A percentile compares a stretch with the other conserved stretches of the same genome.
phyloP scores from a whole-genome alignment of 129 eudicot species.

The Pittosporum tobira region DNA sequence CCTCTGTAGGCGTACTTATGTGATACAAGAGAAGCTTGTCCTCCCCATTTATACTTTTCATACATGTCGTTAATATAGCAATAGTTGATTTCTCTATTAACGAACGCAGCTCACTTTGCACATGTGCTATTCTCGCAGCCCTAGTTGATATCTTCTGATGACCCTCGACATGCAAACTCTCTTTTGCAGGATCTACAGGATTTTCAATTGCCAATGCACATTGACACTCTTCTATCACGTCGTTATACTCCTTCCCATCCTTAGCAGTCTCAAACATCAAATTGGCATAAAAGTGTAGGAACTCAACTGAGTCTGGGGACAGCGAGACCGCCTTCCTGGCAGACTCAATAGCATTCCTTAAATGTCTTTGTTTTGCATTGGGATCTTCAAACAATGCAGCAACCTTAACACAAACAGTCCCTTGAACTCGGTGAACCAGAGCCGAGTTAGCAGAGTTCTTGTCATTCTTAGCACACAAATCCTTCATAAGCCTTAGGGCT shows the following conservation, averaged over 20 bases:
- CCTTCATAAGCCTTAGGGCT: slow-evolving; percentile 27
- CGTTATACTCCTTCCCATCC: slow-evolving; percentile 59
- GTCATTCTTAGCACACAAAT: slow-evolving; percentile 10
- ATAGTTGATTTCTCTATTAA: slow-evolving; percentile 66
- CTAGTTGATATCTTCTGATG: slow-evolving; percentile 40
- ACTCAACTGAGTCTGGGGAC: slow-evolving; percentile 59
- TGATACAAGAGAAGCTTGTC: slow-evolving; percentile 91
- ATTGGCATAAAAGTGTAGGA: slow-evolving; percentile 54
- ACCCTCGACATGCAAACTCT: slow-evolving; percentile 67
- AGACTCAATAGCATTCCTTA: slow-evolving; percentile 44
- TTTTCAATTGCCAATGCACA: slow-evolving; percentile 49
- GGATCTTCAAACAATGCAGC: slow-evolving; percentile 42
- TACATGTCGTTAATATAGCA: slow-evolving; percentile 75
- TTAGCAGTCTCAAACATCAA: slow-evolving; percentile 49
- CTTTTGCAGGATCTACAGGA: slow-evolving; percentile 78
- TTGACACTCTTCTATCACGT: slow-evolving; percentile 59
- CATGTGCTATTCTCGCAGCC: slow-evolving; percentile 48
- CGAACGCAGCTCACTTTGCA: slow-evolving; percentile 54
- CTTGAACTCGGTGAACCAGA: slow-evolving; percentile 35
- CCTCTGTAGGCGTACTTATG: slow-evolving; percentile 73
- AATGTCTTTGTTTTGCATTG: slow-evolving; percentile 39
- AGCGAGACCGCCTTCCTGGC: slow-evolving; percentile 38
- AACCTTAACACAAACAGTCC: slow-evolving; percentile 25
- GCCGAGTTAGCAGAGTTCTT: slow-evolving; percentile 24
- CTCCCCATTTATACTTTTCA: slow-evolving; percentile 82